Conservation (phyloP, 78 protist genomes). For the Pelomyxa schiedti region DNA sequence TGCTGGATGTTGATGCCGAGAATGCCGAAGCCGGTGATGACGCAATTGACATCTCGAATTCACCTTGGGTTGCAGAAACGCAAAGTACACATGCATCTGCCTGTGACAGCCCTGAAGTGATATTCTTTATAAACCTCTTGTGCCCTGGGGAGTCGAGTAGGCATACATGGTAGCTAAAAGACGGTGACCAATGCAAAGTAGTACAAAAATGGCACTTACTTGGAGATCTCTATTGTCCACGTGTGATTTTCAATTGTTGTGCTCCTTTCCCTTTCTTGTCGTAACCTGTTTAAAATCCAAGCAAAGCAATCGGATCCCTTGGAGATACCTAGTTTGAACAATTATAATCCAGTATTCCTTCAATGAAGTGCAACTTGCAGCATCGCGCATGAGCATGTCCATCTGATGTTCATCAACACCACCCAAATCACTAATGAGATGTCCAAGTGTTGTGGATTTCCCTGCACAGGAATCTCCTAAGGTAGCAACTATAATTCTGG, state of each 20-base stretch:
- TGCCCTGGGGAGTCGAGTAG: slow-evolving; percentile 84
- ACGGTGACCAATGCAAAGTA: no score
- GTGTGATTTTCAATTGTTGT: not conserved
- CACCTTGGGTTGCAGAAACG: slow-evolving; percentile 37
- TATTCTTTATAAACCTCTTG: slow-evolving; percentile 44
- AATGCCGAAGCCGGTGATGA: no score
- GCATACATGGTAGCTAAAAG: slow-evolving; percentile 26
- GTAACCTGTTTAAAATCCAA: no score
- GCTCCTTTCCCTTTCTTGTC: not conserved
- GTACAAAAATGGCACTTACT: no score
- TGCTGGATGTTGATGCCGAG: no score
- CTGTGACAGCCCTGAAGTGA: slow-evolving; percentile 45
- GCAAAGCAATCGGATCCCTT: no score
- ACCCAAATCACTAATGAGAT: not conserved
- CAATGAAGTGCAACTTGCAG: not conserved
- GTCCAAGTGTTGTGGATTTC: slow-evolving; percentile 26
- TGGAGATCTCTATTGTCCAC: not conserved
- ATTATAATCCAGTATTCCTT: not conserved
- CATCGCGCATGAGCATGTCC: not conserved
- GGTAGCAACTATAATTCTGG: not conserved
- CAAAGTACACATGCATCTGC: slow-evolving; percentile 52
- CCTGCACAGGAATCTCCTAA: slow-evolving; percentile 11
- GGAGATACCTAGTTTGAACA: no score
- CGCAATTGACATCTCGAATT: slow-evolving; percentile 42
- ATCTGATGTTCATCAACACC: not conserved